Conservation (phyloP, 352 stramenopile genomes). For the Phytophthora nicotianae region DNA sequence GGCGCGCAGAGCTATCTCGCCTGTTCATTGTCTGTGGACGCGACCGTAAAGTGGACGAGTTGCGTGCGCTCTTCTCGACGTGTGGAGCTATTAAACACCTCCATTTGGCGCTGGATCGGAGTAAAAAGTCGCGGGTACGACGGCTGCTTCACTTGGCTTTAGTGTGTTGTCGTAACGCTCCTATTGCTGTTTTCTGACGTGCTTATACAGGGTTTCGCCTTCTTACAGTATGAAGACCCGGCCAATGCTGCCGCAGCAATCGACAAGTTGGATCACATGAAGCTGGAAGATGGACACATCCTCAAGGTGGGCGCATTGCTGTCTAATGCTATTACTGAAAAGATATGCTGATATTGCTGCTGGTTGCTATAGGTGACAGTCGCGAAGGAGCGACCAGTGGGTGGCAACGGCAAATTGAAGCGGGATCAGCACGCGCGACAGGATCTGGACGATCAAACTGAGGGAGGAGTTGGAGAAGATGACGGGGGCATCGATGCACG, state of each 20-base stretch:
- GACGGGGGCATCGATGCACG: conserved; percentile 36
- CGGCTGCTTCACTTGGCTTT: not conserved
- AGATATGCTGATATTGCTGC: conserved; percentile 1
- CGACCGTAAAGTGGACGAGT: conserved; percentile 63
- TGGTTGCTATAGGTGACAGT: conserved; percentile 59
- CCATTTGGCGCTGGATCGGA: conserved; percentile 76
- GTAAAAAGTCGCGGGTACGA: conserved; percentile 71
- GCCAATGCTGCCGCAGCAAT: conserved; percentile 56
- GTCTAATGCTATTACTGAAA: not conserved
- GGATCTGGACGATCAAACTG: conserved; percentile 39
- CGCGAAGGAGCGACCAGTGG: conserved; percentile 51
- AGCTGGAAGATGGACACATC: conserved; percentile 69
- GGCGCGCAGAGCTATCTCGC: conserved; percentile 31
- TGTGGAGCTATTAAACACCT: conserved; percentile 71
- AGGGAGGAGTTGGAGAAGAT: conserved; percentile 19
- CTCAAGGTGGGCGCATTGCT: conserved; percentile 53
- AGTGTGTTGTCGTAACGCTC: conserved; percentile 1
- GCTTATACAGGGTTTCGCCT: conserved; percentile 68
- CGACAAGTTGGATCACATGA: conserved; percentile 62
- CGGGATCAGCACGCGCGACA: conserved; percentile 59
- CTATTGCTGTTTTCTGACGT: conserved; percentile 5
- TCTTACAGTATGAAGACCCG: conserved; percentile 73
- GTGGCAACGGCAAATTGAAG: conserved; percentile 68
- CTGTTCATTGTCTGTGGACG: conserved; percentile 82
- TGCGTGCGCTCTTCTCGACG: conserved; percentile 59